Evolutionary conservation across 805 yeast species (phyloP), one percentile per base, ranked within the genome.

Genomic region (Saccharomycopsis sp.): DNA sequence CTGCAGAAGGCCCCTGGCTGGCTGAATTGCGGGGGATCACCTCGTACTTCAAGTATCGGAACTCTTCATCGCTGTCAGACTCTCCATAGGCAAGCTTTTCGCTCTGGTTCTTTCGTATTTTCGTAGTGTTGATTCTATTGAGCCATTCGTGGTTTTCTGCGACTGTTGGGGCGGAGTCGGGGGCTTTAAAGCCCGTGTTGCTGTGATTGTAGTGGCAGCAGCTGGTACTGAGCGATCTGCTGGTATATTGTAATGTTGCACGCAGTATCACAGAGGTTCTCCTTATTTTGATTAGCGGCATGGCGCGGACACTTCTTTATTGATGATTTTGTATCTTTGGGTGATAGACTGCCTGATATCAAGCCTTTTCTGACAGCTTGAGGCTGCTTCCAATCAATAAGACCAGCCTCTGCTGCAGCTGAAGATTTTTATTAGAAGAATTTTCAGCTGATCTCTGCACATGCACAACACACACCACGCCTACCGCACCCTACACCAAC

Each of bases 111-210:
- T 56, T 34, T 50, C 37, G 14, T 41, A 15, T 40, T n/a, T 51
- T 23, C 4, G 34, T 23, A 24, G 50, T 15, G 18, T 50, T 23
- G 41, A 71, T 50, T 24, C 64, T 57, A 23, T 69, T 67, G 21
- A 76, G 62, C 80, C 80, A 76, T 41, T 66, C 65, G 57, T 76
- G 79, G 59, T 76, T 76, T 51, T 74, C 78, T 2, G 69, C 60
- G 15, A 72, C 73, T 21, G 71, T 72, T 1, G 80, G 79, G 1
- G 78, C 60, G 57, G 61, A 61, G 29, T 60, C 62, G 21, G 62
- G 62, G 2, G 62, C 56, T 15, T 41, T n/a, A 20, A 44, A 44
- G 37, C 12, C n/a, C n/a, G n/a, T 29, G 12, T 29, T 29, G 37
- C 12, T 29, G 12, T 29, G 37, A 29, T 29, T 29, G 37, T 12